Percentiles rank a stretch among this genome's conserved stretches.
Conservation (phyloP, 2,329 filamentous ascomycete genomes). For the Alternaria triticimaculans region DNA sequence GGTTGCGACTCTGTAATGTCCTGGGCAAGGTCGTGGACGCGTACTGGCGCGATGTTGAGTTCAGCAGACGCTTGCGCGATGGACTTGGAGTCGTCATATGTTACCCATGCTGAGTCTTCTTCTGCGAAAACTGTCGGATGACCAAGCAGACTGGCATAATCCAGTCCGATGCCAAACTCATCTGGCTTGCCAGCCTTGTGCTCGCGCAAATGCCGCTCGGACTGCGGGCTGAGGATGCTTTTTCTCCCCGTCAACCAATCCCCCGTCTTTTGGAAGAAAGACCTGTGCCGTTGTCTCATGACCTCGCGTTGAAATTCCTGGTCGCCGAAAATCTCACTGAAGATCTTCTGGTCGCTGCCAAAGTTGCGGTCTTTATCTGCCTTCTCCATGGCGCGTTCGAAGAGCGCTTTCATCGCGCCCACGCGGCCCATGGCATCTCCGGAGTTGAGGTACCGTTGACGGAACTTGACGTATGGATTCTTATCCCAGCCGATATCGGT, state of each 20-base stretch:
- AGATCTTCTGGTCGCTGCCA: slow-evolving; percentile 2
- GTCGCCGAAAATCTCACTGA: slow-evolving; percentile 1
- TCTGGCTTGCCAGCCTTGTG: background rate
- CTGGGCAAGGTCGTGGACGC: background rate
- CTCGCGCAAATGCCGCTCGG: background rate
- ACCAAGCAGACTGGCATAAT: background rate
- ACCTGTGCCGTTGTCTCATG: background rate
- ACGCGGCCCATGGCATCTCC: slow-evolving; percentile 2
- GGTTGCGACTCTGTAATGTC: background rate
- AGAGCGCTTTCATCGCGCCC: slow-evolving; percentile 1
- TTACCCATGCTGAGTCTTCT: background rate
- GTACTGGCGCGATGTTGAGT: background rate
- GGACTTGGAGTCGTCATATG: background rate
- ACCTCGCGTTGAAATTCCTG: background rate
- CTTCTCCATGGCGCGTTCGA: background rate
- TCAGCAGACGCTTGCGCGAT: background rate
- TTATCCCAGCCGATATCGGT: slow-evolving; percentile 1
- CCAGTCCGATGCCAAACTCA: background rate
- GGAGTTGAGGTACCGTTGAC: slow-evolving; percentile 2
- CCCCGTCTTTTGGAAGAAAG: background rate
- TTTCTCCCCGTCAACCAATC: background rate
- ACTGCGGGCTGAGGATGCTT: background rate
- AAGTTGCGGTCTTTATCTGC: background rate
- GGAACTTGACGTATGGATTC: background rate
- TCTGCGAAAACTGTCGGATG: slow-evolving; percentile 1